Evolutionary conservation across 768 basidiomycete species (phyloP).

Genomic region (Mycena galopus): DNA sequence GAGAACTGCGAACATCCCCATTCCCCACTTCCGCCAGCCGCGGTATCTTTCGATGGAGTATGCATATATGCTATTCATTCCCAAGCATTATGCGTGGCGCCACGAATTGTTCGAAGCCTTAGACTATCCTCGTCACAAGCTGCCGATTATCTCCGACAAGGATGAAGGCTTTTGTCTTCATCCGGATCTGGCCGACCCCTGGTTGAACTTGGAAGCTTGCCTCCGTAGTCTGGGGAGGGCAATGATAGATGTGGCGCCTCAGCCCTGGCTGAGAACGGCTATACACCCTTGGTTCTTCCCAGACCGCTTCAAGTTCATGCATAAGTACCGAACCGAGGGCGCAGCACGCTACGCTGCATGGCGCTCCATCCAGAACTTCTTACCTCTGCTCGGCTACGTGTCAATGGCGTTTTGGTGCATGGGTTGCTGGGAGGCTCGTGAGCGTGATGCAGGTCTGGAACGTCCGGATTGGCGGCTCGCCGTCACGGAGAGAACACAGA

Average conservation of each 20-base stretch:
- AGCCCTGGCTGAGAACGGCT: rapidly evolving
- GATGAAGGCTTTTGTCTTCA: background rate
- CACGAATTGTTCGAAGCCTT: background rate
- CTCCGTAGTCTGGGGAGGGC: background rate
- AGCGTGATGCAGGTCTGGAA: background rate
- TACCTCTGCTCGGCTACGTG: constrained; percentile 15
- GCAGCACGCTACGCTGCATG: background rate
- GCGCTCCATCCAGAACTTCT: background rate
- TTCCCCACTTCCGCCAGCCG: background rate
- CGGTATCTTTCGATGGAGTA: background rate
- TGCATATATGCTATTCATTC: constrained; percentile 6
- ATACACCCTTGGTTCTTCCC: constrained; percentile 9
- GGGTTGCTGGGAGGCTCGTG: background rate
- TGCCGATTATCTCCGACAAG: background rate
- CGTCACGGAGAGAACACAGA: background rate
- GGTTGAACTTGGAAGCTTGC: background rate
- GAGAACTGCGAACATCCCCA: background rate
- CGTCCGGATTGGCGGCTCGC: background rate
- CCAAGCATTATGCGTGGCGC: background rate
- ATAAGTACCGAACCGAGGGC: background rate
- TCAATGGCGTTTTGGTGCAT: constrained; percentile 6
- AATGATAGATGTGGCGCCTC: background rate
- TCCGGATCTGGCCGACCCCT: background rate
- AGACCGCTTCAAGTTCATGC: background rate
- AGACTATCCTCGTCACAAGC: background rate